Conservation (phyloP, 768 basidiomycete species). For the Kockovaella imperatae region DNA sequence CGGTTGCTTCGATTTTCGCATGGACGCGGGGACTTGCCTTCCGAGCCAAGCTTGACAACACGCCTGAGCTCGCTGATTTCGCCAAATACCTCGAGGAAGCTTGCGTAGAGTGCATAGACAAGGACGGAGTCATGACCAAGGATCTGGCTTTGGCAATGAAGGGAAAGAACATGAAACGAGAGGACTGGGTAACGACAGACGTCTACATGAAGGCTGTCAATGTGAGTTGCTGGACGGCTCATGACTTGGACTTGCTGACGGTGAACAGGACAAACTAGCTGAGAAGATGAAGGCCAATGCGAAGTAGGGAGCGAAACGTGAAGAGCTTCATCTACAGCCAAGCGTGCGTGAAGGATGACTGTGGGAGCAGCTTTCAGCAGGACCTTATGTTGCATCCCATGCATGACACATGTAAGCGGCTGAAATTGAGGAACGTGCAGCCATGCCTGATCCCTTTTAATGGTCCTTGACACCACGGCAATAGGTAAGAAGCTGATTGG, state of each 20-base stretch:
- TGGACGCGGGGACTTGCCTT: constrained; percentile 94
- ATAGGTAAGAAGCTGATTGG: no score
- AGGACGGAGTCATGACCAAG: constrained; percentile 91
- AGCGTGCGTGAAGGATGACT: no score
- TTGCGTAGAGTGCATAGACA: constrained; percentile 84
- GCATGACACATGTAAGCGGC: no score
- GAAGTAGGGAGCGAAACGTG: no score
- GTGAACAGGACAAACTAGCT: constrained; percentile 15
- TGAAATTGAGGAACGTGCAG: no score
- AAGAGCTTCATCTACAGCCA: no score
- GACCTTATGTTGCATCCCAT: no score
- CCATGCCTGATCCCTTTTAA: no score
- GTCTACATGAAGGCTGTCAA: constrained; percentile 90
- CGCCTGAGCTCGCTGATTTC: constrained; percentile 64
- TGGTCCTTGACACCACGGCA: no score
- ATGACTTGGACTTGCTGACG: background rate
- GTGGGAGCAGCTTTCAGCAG: no score
- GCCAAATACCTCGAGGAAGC: constrained; percentile 72
- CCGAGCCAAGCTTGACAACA: constrained; percentile 84
- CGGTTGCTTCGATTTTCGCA: constrained; percentile 95
- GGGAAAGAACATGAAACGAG: constrained; percentile 78
- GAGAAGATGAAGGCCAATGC: constrained; percentile 30
- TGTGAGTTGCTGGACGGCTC: constrained; percentile 46
- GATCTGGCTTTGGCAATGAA: constrained; percentile 91
- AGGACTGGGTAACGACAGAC: constrained; percentile 94